phyloP scores from a whole-genome alignment of 2,329 filamentous ascomycete genomes.

The Colletotrichum eleusines region DNA sequence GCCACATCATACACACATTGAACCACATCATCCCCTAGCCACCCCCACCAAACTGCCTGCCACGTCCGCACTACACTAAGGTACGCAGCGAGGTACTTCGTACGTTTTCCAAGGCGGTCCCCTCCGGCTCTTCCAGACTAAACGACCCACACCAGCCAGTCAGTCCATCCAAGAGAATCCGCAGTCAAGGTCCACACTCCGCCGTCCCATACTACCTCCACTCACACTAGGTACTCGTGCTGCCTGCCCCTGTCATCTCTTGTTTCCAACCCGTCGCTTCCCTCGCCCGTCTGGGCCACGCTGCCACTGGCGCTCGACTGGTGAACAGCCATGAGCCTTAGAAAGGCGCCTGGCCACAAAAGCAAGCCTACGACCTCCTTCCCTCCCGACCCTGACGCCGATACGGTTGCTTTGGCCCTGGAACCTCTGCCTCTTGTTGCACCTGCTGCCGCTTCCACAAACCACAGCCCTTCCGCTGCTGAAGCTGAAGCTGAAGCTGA shows the following conservation, averaged over 20 bases:
- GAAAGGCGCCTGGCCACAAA: slow-evolving; percentile 38
- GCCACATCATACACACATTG: slow-evolving; percentile 13
- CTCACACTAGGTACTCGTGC: slow-evolving; percentile 12
- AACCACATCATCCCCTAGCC: slow-evolving; percentile 5
- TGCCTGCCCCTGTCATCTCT: slow-evolving; percentile 37
- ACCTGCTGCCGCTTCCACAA: slow-evolving; percentile 20
- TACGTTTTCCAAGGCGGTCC: too few species aligned
- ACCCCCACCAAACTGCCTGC: slow-evolving; percentile 12
- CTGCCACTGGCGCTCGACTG: slow-evolving; percentile 31
- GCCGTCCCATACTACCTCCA: slow-evolving; percentile 19
- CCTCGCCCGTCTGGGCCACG: slow-evolving; percentile 19
- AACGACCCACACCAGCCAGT: background rate
- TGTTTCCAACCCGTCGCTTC: slow-evolving; percentile 35
- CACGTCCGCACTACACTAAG: slow-evolving; percentile 8
- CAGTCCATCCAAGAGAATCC: slow-evolving; percentile 5
- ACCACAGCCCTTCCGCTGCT: slow-evolving; percentile 23
- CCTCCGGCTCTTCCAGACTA: slow-evolving; percentile 3
- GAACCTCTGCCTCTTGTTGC: slow-evolving; percentile 32
- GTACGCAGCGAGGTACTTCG: too few species aligned
- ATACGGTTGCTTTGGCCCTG: slow-evolving; percentile 36
- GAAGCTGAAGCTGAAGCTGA: background rate
- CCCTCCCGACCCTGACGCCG: slow-evolving; percentile 33
- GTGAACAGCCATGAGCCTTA: slow-evolving; percentile 36
- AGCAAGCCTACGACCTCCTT: slow-evolving; percentile 34
- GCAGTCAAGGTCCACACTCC: slow-evolving; percentile 17